These are phyloP conservation scores for Fraxinus americana DNA, from an alignment of 257 asterid species.

Conservation along the genomic window DNA sequence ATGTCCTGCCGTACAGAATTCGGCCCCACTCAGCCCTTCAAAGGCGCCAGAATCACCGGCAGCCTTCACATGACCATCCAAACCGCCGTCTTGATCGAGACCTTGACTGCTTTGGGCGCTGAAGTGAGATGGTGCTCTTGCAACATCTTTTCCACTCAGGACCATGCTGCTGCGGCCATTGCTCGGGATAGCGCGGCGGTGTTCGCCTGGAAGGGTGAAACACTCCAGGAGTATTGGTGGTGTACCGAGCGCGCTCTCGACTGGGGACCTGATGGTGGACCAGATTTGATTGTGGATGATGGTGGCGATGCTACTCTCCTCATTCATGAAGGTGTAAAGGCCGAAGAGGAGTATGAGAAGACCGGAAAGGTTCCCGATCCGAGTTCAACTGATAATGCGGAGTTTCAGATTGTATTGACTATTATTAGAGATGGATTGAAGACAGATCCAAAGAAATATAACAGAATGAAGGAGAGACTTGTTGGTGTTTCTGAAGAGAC, in stretches of 20 bases:
- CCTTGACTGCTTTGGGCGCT: slow-evolving; percentile 53
- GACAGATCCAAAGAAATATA: slow-evolving; percentile 38
- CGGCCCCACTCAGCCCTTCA: slow-evolving; percentile 49
- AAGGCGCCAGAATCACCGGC: slow-evolving; percentile 52
- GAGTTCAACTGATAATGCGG: slow-evolving; percentile 40
- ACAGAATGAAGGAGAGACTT: slow-evolving; percentile 45
- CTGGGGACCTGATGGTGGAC: slow-evolving; percentile 50
- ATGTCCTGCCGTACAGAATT: slow-evolving; percentile 49
- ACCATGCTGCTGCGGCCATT: slow-evolving; percentile 42
- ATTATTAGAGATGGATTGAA: slow-evolving; percentile 38
- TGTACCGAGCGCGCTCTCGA: slow-evolving; percentile 50
- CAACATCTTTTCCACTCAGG: slow-evolving; percentile 39
- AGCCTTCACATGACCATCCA: slow-evolving; percentile 55
- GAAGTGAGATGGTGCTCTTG: slow-evolving; percentile 48
- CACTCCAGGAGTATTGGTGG: slow-evolving; percentile 52
- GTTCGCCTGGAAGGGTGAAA: slow-evolving; percentile 44
- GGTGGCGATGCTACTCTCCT: slow-evolving; percentile 46
- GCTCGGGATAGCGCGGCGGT: slow-evolving; percentile 43
- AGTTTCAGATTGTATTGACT: slow-evolving; percentile 43
- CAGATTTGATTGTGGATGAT: slow-evolving; percentile 46
- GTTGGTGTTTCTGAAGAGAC: slow-evolving; percentile 55
- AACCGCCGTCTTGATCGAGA: slow-evolving; percentile 49
- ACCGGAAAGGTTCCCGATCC: slow-evolving; percentile 41
- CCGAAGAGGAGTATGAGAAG: slow-evolving; percentile 40
- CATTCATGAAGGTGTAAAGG: slow-evolving; percentile 50